Base-by-base conservation (phyloP, 2,329 filamentous ascomycete species). In the Coleophoma cylindrospora region DNA sequence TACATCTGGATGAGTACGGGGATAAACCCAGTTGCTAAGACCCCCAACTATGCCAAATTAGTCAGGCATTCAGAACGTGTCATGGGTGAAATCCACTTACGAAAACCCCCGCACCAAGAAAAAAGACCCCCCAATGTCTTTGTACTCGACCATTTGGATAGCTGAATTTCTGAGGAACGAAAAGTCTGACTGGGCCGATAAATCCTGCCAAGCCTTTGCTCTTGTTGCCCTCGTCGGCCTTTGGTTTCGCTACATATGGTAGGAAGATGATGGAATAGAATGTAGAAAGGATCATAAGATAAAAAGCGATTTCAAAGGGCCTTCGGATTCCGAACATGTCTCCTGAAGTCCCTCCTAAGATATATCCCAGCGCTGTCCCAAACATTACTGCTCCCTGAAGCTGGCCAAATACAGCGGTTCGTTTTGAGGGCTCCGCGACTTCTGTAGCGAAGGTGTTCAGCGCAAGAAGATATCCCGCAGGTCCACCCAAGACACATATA, bases 401-500 rank as follows among this genome's bases (percentile, higher is more conserved):
- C 56, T 77, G 72, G 0, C 86, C 86, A 51, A 89, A 79, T 0
- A 84, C 77, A 0, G 74, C 80, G 0, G 86, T 89, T 3, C 85
- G 72, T 48, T 79, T 70, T 17, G 74, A 68, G 0, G 83, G 76
- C 37, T 77, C 71, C 0, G 86, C 79, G 2, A 86, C 70, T 61
- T 88, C 84, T 2, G 83, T 78, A 1, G 84, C 81, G 41, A 85
- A 81, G 12, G 84, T 83, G 57, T 89, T 89, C 19, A 87, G 70
- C 1, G 84, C 77, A 4, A 89, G 73, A 9, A 88, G 75, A 59
- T 87, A 89, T 0, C 86, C 86, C 0, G 79, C 78, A 0, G 85
- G 85, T 0, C 86, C 86, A 0, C 86, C 86, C 2, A 89, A 56
- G 14, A 88, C 71, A 0, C 83, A 87, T 48, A 89, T 83, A 14